Evolutionary conservation across 2,329 filamentous ascomycete genomes (phyloP).

Genomic region (Corynespora cassiicola): DNA sequence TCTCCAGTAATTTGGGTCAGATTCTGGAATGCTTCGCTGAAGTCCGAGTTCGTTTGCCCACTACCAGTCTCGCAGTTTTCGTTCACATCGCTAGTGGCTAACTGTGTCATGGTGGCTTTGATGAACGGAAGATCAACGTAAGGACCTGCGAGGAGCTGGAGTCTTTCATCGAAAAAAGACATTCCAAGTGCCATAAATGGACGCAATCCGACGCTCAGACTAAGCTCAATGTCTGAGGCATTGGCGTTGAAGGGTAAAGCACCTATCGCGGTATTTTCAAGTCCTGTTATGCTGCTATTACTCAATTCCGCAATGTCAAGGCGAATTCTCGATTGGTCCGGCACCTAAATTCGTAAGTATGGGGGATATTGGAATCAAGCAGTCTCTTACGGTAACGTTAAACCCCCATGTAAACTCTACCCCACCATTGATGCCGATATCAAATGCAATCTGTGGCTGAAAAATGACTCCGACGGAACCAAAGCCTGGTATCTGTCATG

Average conservation of each 20-base stretch:
- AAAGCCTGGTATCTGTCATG: constrained; percentile 7
- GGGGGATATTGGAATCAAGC: not conserved
- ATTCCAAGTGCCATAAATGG: constrained; percentile 8
- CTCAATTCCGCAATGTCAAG: constrained; percentile 10
- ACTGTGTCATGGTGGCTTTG: constrained; percentile 9
- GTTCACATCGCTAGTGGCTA: constrained; percentile 6
- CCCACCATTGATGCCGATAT: constrained; percentile 1
- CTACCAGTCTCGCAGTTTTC: constrained; percentile 9
- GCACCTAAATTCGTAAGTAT: constrained; percentile 4
- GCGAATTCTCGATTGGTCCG: constrained; percentile 12
- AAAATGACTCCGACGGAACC: constrained; percentile 6
- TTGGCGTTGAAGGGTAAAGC: constrained; percentile 10
- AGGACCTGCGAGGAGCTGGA: constrained; percentile 7
- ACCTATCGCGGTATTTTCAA: constrained; percentile 4
- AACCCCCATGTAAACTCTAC: constrained; percentile 11
- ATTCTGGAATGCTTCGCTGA: constrained; percentile 9
- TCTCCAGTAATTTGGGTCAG: constrained; percentile 6
- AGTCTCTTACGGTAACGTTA: constrained; percentile 8
- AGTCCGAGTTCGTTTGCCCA: not conserved
- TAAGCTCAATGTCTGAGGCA: constrained; percentile 8
- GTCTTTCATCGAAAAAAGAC: constrained; percentile 3
- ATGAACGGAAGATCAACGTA: constrained; percentile 7
- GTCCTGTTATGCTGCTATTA: constrained; percentile 4
- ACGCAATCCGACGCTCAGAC: constrained; percentile 3
- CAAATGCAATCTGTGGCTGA: constrained; percentile 7